Percentiles rank a stretch among this genome's conserved stretches.
These are phyloP conservation scores for Punctularia strigosozonata DNA, from an alignment of 768 basidiomycete genomes.

Conservation along the genomic window DNA sequence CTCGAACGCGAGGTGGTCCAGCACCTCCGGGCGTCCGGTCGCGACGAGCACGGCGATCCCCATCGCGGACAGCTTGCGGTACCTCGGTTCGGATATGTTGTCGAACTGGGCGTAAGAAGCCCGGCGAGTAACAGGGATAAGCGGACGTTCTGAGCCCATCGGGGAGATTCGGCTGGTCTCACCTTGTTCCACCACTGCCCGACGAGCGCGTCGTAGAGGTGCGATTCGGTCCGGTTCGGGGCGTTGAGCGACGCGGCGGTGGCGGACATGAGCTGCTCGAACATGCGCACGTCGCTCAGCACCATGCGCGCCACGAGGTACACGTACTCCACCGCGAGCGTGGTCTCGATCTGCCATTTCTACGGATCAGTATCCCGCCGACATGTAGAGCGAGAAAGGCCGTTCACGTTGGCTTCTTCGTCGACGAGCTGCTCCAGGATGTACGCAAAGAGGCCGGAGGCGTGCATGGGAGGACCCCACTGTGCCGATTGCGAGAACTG, in stretches of 20 bases:
- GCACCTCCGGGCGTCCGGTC: constrained; percentile 61
- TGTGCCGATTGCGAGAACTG: constrained; percentile 49
- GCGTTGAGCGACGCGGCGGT: constrained; percentile 35
- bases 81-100: constrained; percentile 76
- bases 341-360: constrained; percentile 22
- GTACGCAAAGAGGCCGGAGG: constrained; percentile 58
- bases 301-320: constrained; percentile 66
- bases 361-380: not conserved
- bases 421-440: constrained; percentile 48
- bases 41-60: constrained; percentile 69
- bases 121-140: constrained; percentile 1
- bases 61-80: constrained; percentile 78
- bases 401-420: constrained; percentile 48
- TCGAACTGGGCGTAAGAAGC: constrained; percentile 51
- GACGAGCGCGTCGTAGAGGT: constrained; percentile 54
- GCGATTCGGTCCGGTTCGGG: constrained; percentile 38
- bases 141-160: not conserved
- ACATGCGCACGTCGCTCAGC: constrained; percentile 52
- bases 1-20: constrained; percentile 59
- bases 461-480: constrained; percentile 69
- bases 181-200: constrained; percentile 81
- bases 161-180: too few relatives aligned
- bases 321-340: constrained; percentile 55
- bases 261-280: constrained; percentile 58
- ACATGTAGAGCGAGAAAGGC: not conserved